These are phyloP conservation scores for Samsoniella hepiali DNA, from an alignment of 2,329 filamentous ascomycete genomes.

Conservation along the genomic window DNA sequence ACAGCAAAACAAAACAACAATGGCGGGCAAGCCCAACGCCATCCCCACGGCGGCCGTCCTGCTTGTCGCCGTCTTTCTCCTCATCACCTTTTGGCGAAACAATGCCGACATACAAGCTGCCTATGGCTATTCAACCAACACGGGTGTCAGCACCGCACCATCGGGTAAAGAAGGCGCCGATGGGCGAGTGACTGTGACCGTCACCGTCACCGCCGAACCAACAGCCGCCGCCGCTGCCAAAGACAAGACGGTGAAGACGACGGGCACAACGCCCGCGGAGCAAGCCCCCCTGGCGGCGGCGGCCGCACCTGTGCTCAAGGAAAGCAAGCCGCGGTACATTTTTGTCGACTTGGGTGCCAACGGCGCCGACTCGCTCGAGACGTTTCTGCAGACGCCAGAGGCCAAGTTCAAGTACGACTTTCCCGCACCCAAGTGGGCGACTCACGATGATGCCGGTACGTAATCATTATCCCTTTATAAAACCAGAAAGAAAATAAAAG, in stretches of 20 bases:
- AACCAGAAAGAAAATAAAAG: too few species aligned
- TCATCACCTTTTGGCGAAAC: conserved; percentile 8
- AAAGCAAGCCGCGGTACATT: conserved; percentile 8
- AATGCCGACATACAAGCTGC: neutral
- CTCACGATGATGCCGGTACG: conserved; percentile 14
- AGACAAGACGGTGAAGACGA: neutral
- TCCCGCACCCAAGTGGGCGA: conserved; percentile 6
- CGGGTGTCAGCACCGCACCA: neutral
- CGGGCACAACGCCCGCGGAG: neutral
- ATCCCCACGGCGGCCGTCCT: conserved; percentile 2
- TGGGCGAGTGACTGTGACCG: neutral
- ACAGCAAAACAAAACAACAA: neutral
- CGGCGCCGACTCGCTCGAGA: conserved; percentile 15
- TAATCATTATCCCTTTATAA: neutral
- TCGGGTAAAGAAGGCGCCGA: too few species aligned
- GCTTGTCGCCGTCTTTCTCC: neutral
- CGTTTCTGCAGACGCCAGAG: conserved; percentile 9
- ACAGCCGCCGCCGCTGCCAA: neutral
- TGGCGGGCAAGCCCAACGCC: neutral
- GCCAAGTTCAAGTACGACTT: conserved; percentile 18
- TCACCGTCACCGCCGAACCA: neutral
- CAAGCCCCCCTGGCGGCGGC: neutral
- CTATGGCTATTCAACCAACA: neutral
- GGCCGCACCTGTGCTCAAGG: neutral
- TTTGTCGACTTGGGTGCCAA: conserved; percentile 18